Base-by-base conservation (phyloP, 2,329 filamentous ascomycete genomes). In the Atkinsonella hypoxylon region DNA sequence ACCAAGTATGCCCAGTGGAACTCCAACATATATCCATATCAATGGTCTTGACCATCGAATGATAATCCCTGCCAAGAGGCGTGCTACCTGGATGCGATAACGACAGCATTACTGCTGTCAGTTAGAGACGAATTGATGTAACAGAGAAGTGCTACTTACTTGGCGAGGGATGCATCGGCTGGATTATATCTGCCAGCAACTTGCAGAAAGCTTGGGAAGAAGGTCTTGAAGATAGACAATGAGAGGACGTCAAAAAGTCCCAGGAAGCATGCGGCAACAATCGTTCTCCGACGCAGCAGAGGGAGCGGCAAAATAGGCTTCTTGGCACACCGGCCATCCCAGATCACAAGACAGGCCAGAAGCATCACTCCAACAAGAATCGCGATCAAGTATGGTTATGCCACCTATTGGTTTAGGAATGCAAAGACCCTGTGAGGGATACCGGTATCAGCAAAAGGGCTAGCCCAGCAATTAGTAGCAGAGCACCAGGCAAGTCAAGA, bases 161-260 rank as follows among this genome's bases (percentile, higher is more conserved):
- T 64, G 8, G 65, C 69, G 12, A 68, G 66, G 4, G 65, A 68
- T 0, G 68, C 63, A 7, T 64, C 58, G 0, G 63, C 67, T 0
- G 67, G 59, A 2, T 58, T 61, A 18, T 65, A 69, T 6, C 61
- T 59, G 0, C 63, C 66, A 13, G 65, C 67, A 2, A 70, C 66
- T 46, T 69, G 66, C 0, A 70, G 62, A 41, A 67, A 70, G 42
- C 67, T 70, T 0, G 67, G 65, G 45, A 70, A 69, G 54, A 70
- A 70, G 1, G 68, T 58, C 0, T 65, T 64, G 49, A 70, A 70
- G 31, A 65, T 56, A 2, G 65, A 65, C 47, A 71, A 68, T 12
- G 68, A 59, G 31, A 66, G 63, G 18, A 64, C 65, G 43, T 71
- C 68, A 1, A 70, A 58, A 26, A 66, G 60, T 6, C 61, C 64